Evolutionary conservation across 805 yeast species (phyloP).

Genomic region (Starmerella tilneyi): DNA sequence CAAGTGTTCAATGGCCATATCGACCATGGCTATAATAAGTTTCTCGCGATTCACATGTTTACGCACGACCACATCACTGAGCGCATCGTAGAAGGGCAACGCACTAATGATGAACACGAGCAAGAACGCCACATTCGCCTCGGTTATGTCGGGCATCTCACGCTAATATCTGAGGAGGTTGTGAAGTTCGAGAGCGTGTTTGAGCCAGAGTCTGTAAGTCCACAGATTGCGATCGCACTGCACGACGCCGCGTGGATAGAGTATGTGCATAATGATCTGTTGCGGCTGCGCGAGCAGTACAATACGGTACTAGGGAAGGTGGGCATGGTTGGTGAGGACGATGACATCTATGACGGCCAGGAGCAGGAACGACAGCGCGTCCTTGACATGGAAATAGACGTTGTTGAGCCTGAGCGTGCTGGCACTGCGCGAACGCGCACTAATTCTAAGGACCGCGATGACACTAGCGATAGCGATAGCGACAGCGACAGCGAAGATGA

Average conservation of each 20-base stretch:
- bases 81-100: conserved; percentile 53
- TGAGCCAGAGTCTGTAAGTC: conserved; percentile 50
- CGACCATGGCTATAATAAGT: conserved; percentile 78
- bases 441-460: conserved; percentile 30
- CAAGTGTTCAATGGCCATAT: conserved; percentile 83
- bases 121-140: conserved; percentile 52
- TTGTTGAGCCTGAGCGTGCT: conserved; percentile 25
- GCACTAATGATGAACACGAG: conserved; percentile 49
- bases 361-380: conserved; percentile 26
- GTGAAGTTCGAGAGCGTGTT: conserved; percentile 67
- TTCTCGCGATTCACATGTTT: conserved; percentile 58
- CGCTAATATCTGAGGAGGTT: conserved; percentile 88
- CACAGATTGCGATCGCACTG: conserved; percentile 41
- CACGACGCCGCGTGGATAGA: conserved; percentile 57
- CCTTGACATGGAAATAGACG: conserved; percentile 22
- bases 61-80: conserved; percentile 52
- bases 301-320: conserved; percentile 79
- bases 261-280: conserved; percentile 71
- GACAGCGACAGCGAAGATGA: background rate
- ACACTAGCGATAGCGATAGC: conserved; percentile 22
- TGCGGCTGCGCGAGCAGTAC: conserved; percentile 85
- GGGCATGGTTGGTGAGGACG: conserved; percentile 32
- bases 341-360: conserved; percentile 22
- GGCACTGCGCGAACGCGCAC: background rate
- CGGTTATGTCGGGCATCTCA: conserved; percentile 96